Evolutionary conservation across 73 alveolate genomes (phyloP).

Genomic region (Tetrahymena elliotti): DNA sequence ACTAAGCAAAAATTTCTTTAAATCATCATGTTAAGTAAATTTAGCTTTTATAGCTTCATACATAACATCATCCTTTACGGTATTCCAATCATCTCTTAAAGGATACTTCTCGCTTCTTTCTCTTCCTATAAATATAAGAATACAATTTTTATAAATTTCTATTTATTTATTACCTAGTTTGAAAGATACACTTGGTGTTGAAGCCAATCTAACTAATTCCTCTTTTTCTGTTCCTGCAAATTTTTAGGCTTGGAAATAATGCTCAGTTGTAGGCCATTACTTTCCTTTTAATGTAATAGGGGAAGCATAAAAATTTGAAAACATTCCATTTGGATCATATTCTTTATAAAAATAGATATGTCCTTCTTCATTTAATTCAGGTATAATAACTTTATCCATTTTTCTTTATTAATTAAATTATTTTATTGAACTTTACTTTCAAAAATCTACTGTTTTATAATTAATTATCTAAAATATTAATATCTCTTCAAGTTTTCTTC

Average conservation of each 20-base stretch:
- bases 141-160: neutral
- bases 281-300: neutral
- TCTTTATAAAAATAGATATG: neutral
- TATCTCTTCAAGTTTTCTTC: too few relatives aligned
- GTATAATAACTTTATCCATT: neutral
- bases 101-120: neutral
- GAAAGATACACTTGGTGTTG: neutral
- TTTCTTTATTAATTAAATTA: neutral
- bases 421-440: too few relatives aligned
- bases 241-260: conserved; percentile 30
- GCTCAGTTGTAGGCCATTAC: conserved; percentile 40
- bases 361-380: neutral
- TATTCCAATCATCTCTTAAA: neutral
- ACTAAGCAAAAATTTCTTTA: neutral
- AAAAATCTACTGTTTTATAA: too few relatives aligned
- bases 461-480: too few relatives aligned
- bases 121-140: neutral
- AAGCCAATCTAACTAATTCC: conserved; percentile 7
- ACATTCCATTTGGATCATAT: conserved; percentile 4
- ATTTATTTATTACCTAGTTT: neutral
- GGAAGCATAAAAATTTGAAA: conserved; percentile 14
- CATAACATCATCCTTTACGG: conserved; percentile 30
- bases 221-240: neutral
- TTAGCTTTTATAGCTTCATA: conserved; percentile 24
- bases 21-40: conserved; percentile 3